phyloP scores from a whole-genome alignment of 2,329 filamentous ascomycete species.

The Gremmenia infestans region DNA sequence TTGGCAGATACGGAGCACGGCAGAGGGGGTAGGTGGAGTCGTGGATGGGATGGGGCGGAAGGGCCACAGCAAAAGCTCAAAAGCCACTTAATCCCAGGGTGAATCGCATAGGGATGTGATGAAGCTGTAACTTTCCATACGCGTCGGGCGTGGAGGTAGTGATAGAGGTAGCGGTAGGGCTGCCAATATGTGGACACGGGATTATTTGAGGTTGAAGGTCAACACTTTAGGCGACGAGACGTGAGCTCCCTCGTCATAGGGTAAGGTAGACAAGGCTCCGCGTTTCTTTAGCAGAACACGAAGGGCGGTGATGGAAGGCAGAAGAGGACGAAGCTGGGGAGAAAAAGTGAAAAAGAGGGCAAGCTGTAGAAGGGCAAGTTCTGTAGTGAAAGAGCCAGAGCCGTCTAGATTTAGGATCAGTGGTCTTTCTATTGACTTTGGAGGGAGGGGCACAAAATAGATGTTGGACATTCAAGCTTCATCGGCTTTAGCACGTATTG shows the following conservation, averaged over 20 bases:
- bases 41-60: conserved; percentile 9
- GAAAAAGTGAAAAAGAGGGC: neutral
- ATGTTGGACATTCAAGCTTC: too few species aligned
- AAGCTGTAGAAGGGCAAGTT: neutral
- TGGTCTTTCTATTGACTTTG: too few species aligned
- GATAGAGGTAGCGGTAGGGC: neutral
- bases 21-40: conserved; percentile 44
- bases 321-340: neutral
- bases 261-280: neutral
- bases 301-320: neutral
- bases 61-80: conserved; percentile 23
- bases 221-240: conserved; percentile 8
- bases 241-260: conserved; percentile 10
- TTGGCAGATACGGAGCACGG: conserved; percentile 31
- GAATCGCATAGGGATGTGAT: conserved; percentile 14
- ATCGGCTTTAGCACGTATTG: too few species aligned
- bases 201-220: neutral
- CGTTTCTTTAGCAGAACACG: neutral
- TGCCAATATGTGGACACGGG: neutral
- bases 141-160: neutral
- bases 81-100: conserved; percentile 14
- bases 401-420: neutral
- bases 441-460: too few species aligned
- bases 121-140: conserved; percentile 1
- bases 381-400: neutral